phyloP scores from a whole-genome alignment of 805 yeast genomes.

The Danielozyma ontarioensis region DNA sequence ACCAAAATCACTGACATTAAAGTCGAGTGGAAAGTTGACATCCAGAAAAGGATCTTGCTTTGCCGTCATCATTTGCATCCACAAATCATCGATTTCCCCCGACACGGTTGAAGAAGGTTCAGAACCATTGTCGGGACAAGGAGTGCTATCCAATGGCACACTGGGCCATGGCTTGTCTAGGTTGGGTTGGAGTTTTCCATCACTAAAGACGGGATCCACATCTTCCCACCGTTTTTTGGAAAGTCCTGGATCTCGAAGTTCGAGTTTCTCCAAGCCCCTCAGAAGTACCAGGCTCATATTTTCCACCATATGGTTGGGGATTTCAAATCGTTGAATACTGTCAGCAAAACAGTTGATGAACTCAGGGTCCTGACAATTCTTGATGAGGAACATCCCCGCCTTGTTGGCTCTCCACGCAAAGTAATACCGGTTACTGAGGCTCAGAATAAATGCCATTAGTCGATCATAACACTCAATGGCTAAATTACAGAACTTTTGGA shows the following conservation, averaged over 20 bases:
- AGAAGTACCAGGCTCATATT: not conserved
- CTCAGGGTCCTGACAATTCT: not conserved
- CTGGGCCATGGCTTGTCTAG: not conserved
- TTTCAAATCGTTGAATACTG: not conserved
- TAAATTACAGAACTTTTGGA: no score
- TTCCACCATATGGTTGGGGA: not conserved
- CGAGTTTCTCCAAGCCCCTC: not conserved
- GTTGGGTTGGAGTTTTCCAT: not conserved
- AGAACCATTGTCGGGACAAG: no score
- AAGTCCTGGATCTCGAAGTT: no score
- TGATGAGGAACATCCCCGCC: not conserved
- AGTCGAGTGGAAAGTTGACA: no score
- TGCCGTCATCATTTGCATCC: not conserved
- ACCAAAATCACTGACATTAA: no score
- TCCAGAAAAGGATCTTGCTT: no score
- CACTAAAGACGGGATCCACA: no score
- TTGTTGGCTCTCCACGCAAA: not conserved
- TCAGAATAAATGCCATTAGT: no score
- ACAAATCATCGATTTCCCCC: not conserved
- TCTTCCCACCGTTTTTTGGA: no score
- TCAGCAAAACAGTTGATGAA: no score
- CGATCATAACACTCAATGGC: slow-evolving; percentile 6
- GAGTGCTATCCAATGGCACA: not conserved
- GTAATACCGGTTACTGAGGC: not conserved
- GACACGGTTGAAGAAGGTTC: not conserved